These are phyloP conservation scores for Clonostachys rosea DNA, from an alignment of 2,329 filamentous ascomycete species.

Conservation along the genomic window DNA sequence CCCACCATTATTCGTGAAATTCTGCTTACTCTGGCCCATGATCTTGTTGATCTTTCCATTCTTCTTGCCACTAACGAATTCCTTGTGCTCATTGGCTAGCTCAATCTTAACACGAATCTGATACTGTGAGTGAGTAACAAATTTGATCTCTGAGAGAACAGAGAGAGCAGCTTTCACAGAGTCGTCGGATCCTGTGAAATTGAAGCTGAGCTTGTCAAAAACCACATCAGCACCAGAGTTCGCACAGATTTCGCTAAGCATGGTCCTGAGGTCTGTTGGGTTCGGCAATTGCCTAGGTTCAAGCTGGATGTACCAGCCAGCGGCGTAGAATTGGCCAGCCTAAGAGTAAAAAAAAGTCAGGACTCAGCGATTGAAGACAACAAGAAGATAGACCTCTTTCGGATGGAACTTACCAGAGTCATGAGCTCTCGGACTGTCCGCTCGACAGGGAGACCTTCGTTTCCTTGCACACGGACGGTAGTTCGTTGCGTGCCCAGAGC, in stretches of 20 bases:
- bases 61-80: conserved; percentile 99
- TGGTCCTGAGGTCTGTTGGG: conserved; percentile 75
- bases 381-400: too few relatives aligned
- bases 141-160: conserved; percentile 87
- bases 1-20: background rate
- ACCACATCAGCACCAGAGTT: conserved; percentile 93
- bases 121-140: conserved; percentile 81
- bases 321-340: conserved; percentile 97
- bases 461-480: conserved; percentile 84
- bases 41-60: conserved; percentile 99
- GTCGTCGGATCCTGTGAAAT: conserved; percentile 92
- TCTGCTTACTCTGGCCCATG: conserved; percentile 82
- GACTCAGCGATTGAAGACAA: background rate
- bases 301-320: conserved; percentile 87
- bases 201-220: conserved; percentile 92
- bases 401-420: conserved; percentile 64
- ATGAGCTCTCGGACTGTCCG: conserved; percentile 94
- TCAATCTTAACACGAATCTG: conserved; percentile 98
- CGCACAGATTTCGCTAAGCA: conserved; percentile 92
- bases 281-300: conserved; percentile 58
- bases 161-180: conserved; percentile 92
- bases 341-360: conserved; percentile 26
- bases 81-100: conserved; percentile 98
- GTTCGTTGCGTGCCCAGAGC: conserved; percentile 80
- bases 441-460: conserved; percentile 90